A percentile compares a stretch with the other conserved stretches of the same genome.
Conservation (phyloP, 73 alveolate genomes). For the Strombidium stylifer region DNA sequence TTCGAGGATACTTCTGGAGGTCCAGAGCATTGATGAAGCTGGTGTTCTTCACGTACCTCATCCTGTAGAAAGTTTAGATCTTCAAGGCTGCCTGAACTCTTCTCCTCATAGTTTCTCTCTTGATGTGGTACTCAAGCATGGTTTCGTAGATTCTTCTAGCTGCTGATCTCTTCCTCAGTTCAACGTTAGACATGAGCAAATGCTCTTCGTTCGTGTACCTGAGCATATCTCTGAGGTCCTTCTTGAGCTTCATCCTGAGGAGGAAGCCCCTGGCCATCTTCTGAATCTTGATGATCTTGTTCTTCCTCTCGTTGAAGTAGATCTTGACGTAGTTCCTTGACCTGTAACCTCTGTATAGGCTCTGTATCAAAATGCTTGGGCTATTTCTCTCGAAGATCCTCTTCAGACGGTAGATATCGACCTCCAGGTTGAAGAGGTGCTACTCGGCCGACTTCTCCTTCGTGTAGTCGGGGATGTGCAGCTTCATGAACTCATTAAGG, state of each 20-base stretch:
- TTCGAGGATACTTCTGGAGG: constrained; percentile 18
- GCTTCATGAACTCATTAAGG: constrained; percentile 54
- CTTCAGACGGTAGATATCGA: constrained; percentile 49
- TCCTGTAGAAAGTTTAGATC: constrained; percentile 27
- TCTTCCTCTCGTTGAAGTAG: constrained; percentile 13
- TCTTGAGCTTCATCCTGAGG: constrained; percentile 32
- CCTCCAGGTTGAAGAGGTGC: constrained; percentile 59
- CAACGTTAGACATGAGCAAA: constrained; percentile 42
- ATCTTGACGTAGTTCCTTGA: constrained; percentile 17
- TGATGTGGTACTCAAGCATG: background rate
- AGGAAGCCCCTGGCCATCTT: constrained; percentile 46
- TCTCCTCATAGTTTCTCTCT: constrained; percentile 6
- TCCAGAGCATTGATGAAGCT: constrained; percentile 30
- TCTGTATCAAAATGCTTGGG: constrained; percentile 41
- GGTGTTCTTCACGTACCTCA: constrained; percentile 7
- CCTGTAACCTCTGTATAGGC: constrained; percentile 48
- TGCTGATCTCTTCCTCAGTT: constrained; percentile 20
- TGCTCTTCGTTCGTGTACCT: constrained; percentile 23
- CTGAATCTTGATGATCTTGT: constrained; percentile 38
- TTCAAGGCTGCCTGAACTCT: constrained; percentile 10
- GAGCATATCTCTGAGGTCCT: constrained; percentile 43
- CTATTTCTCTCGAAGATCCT: constrained; percentile 55
- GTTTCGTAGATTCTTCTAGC: constrained; percentile 2
- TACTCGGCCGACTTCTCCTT: constrained; percentile 58
- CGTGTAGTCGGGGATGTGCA: constrained; percentile 53